Evolutionary conservation across 2,329 filamentous ascomycete species (phyloP).

Genomic region (Claviceps cyperi): DNA sequence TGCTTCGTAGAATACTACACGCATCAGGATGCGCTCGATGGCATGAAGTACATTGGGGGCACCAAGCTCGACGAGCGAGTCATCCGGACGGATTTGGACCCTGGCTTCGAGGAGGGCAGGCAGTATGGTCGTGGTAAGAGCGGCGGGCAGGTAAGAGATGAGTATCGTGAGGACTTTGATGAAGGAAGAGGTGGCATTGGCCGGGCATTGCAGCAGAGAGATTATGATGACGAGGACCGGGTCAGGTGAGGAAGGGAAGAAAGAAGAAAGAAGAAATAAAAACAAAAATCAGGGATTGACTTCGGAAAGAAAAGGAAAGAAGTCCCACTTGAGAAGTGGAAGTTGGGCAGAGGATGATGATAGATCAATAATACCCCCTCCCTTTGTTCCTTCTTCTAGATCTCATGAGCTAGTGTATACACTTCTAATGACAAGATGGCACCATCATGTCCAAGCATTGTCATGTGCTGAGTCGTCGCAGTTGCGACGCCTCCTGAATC

Average conservation of each 20-base stretch:
- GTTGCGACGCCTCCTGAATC: neutral
- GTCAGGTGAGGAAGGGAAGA: constrained; percentile 6
- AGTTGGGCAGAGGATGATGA: neutral
- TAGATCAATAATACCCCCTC: neutral
- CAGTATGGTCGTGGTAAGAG: constrained; percentile 95
- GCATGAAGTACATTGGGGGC: constrained; percentile 95
- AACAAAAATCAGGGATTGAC: neutral
- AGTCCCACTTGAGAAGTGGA: neutral
- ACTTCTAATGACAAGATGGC: neutral
- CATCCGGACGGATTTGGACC: constrained; percentile 88
- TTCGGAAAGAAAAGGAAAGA: neutral
- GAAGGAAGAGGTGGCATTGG: constrained; percentile 86
- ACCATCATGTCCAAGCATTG: neutral
- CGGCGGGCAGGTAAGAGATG: constrained; percentile 90
- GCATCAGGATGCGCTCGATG: constrained; percentile 91
- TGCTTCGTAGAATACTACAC: constrained; percentile 99
- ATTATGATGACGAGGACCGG: constrained; percentile 19
- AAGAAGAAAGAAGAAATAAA: too few relatives aligned
- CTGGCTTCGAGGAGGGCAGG: constrained; percentile 87
- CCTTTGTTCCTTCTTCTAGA: neutral
- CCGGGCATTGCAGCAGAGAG: constrained; percentile 45
- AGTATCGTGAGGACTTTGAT: constrained; percentile 94
- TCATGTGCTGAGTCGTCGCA: neutral
- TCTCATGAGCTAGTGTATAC: neutral
- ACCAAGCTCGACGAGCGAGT: constrained; percentile 97